Evolutionary conservation across 2,329 filamentous ascomycete genomes (phyloP).

Genomic region (Cyanodermella asteris): DNA sequence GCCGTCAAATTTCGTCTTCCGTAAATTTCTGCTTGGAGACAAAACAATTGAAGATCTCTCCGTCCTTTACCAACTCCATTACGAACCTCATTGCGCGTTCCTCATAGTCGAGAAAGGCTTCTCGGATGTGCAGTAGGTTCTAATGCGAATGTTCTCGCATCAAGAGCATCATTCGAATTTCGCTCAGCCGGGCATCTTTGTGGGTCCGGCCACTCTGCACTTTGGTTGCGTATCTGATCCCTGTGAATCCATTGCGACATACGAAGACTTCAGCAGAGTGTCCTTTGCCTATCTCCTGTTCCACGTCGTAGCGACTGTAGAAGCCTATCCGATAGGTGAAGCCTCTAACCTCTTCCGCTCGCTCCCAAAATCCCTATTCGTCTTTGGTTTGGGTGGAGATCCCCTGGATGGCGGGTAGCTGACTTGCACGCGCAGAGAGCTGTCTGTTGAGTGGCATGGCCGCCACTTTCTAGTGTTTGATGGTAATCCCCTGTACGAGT

Average conservation of each 20-base stretch:
- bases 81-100: constrained; percentile 76
- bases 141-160: constrained; percentile 87
- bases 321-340: too few species aligned
- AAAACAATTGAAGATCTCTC: constrained; percentile 90
- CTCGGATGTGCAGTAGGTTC: constrained; percentile 96
- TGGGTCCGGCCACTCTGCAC: constrained; percentile 66
- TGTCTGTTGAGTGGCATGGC: too few species aligned
- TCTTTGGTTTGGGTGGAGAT: too few species aligned
- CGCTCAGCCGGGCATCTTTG: constrained; percentile 66
- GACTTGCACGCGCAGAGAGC: too few species aligned
- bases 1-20: constrained; percentile 62
- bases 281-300: constrained; percentile 76
- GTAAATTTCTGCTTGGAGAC: constrained; percentile 73
- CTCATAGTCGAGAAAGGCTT: constrained; percentile 81
- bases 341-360: too few species aligned
- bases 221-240: constrained; percentile 80
- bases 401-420: too few species aligned
- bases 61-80: constrained; percentile 72
- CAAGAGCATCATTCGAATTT: constrained; percentile 63
- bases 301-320: constrained; percentile 71
- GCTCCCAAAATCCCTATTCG: too few species aligned
- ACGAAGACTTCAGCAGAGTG: constrained; percentile 89
- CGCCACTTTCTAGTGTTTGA: too few species aligned
- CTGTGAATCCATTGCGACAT: constrained; percentile 67
- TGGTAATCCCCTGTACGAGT: too few species aligned